Conservation (phyloP, 805 yeast species). For the Metschnikowia arizonensis region DNA sequence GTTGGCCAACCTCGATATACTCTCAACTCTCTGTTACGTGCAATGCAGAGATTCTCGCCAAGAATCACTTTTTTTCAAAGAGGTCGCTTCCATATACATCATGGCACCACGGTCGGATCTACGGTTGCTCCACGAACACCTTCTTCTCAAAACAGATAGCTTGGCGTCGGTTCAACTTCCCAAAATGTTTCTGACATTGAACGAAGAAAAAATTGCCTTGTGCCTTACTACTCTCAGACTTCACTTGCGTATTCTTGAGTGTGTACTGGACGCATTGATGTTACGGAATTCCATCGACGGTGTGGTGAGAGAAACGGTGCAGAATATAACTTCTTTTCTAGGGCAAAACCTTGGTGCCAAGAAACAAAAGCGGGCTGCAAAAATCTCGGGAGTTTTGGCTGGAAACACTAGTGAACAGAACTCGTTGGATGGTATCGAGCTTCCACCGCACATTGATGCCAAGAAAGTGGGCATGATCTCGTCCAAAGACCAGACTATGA, state of each 20-base stretch:
- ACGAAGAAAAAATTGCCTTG: conserved; percentile 30
- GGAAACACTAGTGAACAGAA: conserved; percentile 13
- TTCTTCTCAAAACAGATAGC: conserved; percentile 24
- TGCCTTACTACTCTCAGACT: conserved; percentile 28
- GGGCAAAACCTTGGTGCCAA: neutral
- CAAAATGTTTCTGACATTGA: conserved; percentile 24
- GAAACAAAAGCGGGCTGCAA: neutral
- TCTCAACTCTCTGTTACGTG: conserved; percentile 22
- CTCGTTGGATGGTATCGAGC: conserved; percentile 30
- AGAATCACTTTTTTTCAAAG: conserved; percentile 8
- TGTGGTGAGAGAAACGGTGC: conserved; percentile 1
- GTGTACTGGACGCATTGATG: conserved; percentile 8
- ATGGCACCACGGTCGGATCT: conserved; percentile 9
- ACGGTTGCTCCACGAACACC: conserved; percentile 13
- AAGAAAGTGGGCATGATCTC: conserved; percentile 22
- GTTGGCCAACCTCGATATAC: conserved; percentile 29
- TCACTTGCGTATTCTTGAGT: conserved; percentile 24
- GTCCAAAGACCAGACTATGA: neutral
- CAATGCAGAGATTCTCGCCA: conserved; percentile 1
- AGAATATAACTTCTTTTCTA: neutral
- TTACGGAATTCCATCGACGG: neutral
- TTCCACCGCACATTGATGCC: conserved; percentile 38
- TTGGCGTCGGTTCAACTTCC: conserved; percentile 26
- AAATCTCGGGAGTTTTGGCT: too few species aligned
- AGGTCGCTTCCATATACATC: conserved; percentile 6